Percentiles rank a stretch among this genome's conserved stretches.
Conservation (phyloP, 23 red algal genomes). For the Gracilaria vermiculophylla region DNA sequence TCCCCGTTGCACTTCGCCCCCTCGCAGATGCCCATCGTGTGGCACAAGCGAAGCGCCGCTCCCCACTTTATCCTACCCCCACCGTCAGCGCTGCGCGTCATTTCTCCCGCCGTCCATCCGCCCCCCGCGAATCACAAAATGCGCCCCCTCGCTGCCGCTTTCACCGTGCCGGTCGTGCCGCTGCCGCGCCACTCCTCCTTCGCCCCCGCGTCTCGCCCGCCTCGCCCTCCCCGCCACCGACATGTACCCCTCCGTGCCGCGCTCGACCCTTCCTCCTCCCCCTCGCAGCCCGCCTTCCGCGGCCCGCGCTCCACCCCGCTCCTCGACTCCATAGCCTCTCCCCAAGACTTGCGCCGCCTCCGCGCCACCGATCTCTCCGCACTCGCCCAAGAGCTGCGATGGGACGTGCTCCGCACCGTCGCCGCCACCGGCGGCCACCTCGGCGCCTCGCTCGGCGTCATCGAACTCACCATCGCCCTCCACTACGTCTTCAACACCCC, state of each 20-base stretch:
- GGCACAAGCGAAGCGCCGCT: too few species aligned
- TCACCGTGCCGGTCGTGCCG: too few species aligned
- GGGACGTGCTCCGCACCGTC: conserved; percentile 81
- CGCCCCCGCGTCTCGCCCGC: background rate
- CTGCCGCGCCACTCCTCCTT: too few species aligned
- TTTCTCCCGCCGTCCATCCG: too few species aligned
- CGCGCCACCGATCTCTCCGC: conserved; percentile 58
- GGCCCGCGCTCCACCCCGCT: conserved; percentile 78
- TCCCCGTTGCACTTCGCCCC: too few species aligned
- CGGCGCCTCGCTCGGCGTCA: conserved; percentile 91
- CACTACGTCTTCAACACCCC: conserved; percentile 98
- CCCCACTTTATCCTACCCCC: too few species aligned
- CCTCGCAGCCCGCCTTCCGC: background rate
- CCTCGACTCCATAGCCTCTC: conserved; percentile 69
- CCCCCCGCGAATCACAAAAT: too few species aligned
- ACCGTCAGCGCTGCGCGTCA: too few species aligned
- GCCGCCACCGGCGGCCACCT: conserved; percentile 92
- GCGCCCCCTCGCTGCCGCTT: too few species aligned
- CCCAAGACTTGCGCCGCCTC: conserved; percentile 64
- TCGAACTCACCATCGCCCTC: conserved; percentile 92
- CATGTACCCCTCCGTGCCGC: background rate
- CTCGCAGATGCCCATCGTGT: too few species aligned
- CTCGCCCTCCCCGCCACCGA: background rate
- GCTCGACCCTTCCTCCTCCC: background rate
- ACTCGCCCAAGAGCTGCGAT: conserved; percentile 90